Evolutionary conservation across 2,329 filamentous ascomycete species (phyloP).

Genomic region (Zalaria obscura): DNA sequence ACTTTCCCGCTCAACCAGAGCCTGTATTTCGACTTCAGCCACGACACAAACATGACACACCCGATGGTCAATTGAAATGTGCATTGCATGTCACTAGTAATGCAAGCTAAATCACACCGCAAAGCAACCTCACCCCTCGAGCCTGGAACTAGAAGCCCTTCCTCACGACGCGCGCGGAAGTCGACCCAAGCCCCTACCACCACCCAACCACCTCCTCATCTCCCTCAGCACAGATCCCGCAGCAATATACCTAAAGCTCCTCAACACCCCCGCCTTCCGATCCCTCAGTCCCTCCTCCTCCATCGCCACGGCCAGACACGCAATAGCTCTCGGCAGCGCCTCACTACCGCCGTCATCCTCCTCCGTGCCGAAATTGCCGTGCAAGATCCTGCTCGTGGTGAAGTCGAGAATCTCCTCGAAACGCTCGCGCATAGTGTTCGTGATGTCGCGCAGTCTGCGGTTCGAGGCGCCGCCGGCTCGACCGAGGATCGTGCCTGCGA

Average conservation of each 20-base stretch:
- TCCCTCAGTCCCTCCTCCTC: slow-evolving; percentile 19
- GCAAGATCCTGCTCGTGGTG: slow-evolving; percentile 28
- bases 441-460: slow-evolving; percentile 19
- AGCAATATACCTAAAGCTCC: slow-evolving; percentile 40
- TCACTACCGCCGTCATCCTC: slow-evolving; percentile 21
- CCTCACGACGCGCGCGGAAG: too few species aligned
- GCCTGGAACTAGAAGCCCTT: too few species aligned
- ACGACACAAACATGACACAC: slow-evolving; percentile 51
- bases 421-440: slow-evolving; percentile 23
- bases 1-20: slow-evolving; percentile 64
- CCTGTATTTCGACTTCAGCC: slow-evolving; percentile 65
- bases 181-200: too few species aligned
- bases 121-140: too few species aligned
- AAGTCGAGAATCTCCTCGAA: slow-evolving; percentile 27
- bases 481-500: slow-evolving; percentile 43
- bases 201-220: slow-evolving; percentile 21
- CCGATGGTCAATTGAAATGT: too few species aligned
- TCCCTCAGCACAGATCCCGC: slow-evolving; percentile 36
- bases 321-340: slow-evolving; percentile 33
- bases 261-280: slow-evolving; percentile 19
- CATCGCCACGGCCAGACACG: slow-evolving; percentile 32
- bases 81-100: too few species aligned
- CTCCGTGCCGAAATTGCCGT: slow-evolving; percentile 19
- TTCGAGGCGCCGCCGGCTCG: slow-evolving; percentile 23
- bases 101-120: too few species aligned